Base-by-base conservation (phyloP, 192 early-diverging fungal species). In the Coemansia sp. region DNA sequence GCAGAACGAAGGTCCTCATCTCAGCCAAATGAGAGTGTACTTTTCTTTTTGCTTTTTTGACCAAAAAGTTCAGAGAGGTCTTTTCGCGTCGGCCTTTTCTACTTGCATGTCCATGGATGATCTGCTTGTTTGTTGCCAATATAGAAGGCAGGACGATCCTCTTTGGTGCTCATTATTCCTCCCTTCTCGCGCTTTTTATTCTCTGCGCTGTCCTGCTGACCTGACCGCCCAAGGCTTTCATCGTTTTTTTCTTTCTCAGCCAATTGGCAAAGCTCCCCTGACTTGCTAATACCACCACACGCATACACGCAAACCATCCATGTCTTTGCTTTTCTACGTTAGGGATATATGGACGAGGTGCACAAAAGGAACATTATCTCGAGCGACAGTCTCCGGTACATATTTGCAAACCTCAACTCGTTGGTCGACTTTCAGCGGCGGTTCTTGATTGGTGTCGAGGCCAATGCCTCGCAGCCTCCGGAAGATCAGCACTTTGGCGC, bases 361-460 rank as follows among this genome's bases (percentile, higher is more conserved):
- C 84, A 87, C 61, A 79, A 82, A 41, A 86, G 87, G 60, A 89
- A 92, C 59, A 87, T 94, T 39, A 75, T 97, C 8, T 85, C 88
- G 21, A 89, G 91, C 51, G 95, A 96, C 61, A 91, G 86, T 16
- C 82, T 92, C 51, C 86, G 91, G 51, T 86, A 88, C 55, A 87
- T 99, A 60, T 99, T 99, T 81, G 92, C 90, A 49, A 98, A 99
- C 76, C 85, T 99, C 51, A 91, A 92, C 75, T 88, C 91, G 55
- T 82, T 99, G n/a, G 87, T 98, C 21, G 96, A 99, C 68, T 98
- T 98, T 58, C 95, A 98, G 81, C 89, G 95, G 21, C 87, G 95
- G 44, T 98, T 99, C 68, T 81, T 99, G 69, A 89, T 98, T 52
- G 87, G 88, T 39, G 76, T 99, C 72, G 97, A 99, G 84, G 87